Conservation (phyloP, 768 basidiomycete species). For the Russula olivacea region DNA sequence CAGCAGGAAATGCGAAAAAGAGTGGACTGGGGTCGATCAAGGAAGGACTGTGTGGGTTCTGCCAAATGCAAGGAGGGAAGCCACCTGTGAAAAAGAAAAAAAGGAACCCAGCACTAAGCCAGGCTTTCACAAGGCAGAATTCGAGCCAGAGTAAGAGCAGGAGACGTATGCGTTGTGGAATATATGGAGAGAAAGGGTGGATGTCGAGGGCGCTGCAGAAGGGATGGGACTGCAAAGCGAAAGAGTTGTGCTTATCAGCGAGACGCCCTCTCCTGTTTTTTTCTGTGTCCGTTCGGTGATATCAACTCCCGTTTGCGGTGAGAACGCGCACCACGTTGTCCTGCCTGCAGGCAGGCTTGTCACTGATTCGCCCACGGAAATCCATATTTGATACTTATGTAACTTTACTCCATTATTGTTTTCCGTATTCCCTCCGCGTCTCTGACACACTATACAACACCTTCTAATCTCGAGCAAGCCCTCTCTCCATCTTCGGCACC, state of each 20-base stretch:
- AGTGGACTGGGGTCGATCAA: slow-evolving; percentile 25
- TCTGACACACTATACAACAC: slow-evolving; percentile 19
- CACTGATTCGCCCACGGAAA: slow-evolving; percentile 34
- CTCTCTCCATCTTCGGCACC: slow-evolving; percentile 1
- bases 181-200: slow-evolving; percentile 2
- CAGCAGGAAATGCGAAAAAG: slow-evolving; percentile 16
- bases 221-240: slow-evolving; percentile 40
- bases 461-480: slow-evolving; percentile 7
- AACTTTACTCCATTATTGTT: slow-evolving; percentile 28
- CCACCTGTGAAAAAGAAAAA: slow-evolving; percentile 15
- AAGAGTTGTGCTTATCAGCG: slow-evolving; percentile 39
- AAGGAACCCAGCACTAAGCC: slow-evolving; percentile 20
- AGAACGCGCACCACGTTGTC: slow-evolving; percentile 62
- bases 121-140: slow-evolving; percentile 22
- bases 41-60: slow-evolving; percentile 26
- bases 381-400: slow-evolving; percentile 37
- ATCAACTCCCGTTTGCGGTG: slow-evolving; percentile 35
- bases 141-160: slow-evolving; percentile 25
- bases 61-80: slow-evolving; percentile 19
- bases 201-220: background rate
- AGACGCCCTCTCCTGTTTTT: slow-evolving; percentile 18
- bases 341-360: slow-evolving; percentile 67
- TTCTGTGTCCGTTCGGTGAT: slow-evolving; percentile 23
- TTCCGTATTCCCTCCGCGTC: slow-evolving; percentile 20
- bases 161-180: slow-evolving; percentile 21